Evolutionary conservation across 352 stramenopile species (phyloP).

Genomic region (Phytophthora pinifolia): DNA sequence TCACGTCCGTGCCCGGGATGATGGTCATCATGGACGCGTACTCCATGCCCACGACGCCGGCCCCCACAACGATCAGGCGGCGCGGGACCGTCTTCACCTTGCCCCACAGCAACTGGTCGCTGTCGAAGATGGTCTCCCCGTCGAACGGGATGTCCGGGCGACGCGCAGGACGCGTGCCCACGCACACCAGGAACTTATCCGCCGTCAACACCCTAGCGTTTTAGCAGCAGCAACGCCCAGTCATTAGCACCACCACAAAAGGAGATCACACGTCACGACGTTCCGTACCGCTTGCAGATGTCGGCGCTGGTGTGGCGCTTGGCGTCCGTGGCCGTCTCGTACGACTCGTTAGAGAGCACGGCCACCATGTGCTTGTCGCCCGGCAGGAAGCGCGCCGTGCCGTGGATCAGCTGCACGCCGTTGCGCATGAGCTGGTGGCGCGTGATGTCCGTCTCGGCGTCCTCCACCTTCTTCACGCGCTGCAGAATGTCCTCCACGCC

Average conservation of each 20-base stretch:
- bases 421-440: slow-evolving; percentile 84
- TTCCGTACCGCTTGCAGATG: slow-evolving; percentile 78
- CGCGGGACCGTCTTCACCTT: slow-evolving; percentile 71
- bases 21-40: slow-evolving; percentile 93
- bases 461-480: slow-evolving; percentile 81
- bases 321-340: slow-evolving; percentile 74
- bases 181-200: slow-evolving; percentile 86
- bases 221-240: neutral
- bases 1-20: slow-evolving; percentile 88
- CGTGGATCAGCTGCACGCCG: slow-evolving; percentile 75
- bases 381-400: slow-evolving; percentile 78
- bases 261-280: neutral
- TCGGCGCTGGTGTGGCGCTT: slow-evolving; percentile 73
- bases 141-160: slow-evolving; percentile 86
- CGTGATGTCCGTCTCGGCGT: slow-evolving; percentile 84
- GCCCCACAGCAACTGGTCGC: slow-evolving; percentile 84
- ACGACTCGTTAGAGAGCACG: slow-evolving; percentile 83
- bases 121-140: slow-evolving; percentile 85
- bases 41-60: slow-evolving; percentile 91
- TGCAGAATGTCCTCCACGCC: slow-evolving; percentile 84
- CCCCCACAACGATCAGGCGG: slow-evolving; percentile 80
- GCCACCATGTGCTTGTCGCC: slow-evolving; percentile 75
- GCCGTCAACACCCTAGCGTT: slow-evolving; percentile 66
- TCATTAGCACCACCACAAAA: slow-evolving; percentile 4
- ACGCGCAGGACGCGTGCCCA: slow-evolving; percentile 81